phyloP scores from a whole-genome alignment of 2,329 filamentous ascomycete genomes.

The Colletotrichum scovillei region DNA sequence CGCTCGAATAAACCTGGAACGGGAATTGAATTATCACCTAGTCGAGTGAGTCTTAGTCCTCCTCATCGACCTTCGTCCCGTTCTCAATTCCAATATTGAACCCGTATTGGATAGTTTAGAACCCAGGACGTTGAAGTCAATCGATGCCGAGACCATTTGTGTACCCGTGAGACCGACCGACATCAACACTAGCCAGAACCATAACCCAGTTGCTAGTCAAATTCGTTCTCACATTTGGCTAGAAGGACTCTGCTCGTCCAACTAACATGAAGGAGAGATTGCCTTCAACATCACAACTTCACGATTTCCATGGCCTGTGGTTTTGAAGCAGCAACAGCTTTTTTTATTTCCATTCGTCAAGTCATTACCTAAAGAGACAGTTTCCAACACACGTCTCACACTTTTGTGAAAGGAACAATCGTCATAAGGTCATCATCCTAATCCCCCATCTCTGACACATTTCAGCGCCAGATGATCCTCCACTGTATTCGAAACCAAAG shows the following conservation, averaged over 20 bases:
- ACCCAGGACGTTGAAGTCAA: no score
- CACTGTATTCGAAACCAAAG: conserved; percentile 29
- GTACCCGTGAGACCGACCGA: no score
- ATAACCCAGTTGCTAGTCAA: no score
- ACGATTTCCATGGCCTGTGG: neutral
- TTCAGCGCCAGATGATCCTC: conserved; percentile 10
- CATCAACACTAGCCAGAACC: no score
- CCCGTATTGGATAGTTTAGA: no score
- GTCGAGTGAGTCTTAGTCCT: no score
- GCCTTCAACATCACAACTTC: neutral
- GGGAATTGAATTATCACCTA: no score
- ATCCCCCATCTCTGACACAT: conserved; percentile 37
- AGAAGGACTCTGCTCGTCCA: neutral
- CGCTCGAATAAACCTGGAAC: no score
- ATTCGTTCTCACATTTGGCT: no score
- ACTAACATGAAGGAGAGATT: neutral
- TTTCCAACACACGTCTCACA: conserved; percentile 51
- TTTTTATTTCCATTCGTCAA: conserved; percentile 52
- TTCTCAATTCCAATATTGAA: no score
- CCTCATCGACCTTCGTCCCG: no score
- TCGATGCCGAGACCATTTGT: no score
- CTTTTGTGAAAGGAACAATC: conserved; percentile 48
- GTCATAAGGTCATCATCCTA: conserved; percentile 45
- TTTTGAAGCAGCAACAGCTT: conserved; percentile 45
- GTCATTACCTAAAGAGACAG: conserved; percentile 53